Conservation (phyloP, 768 basidiomycete genomes). For the Collybia sordida region DNA sequence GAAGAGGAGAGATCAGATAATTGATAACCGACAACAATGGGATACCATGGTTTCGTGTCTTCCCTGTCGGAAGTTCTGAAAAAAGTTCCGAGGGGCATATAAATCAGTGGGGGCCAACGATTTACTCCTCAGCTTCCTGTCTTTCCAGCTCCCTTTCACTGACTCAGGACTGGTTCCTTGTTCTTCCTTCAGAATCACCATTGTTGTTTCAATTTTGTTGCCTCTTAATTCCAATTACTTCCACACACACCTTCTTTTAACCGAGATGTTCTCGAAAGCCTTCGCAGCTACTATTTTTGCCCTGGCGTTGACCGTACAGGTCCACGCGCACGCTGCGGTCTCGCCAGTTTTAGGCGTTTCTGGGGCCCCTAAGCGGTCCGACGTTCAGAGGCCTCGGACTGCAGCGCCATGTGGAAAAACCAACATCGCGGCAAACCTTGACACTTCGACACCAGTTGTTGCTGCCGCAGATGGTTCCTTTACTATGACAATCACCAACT, state of each 20-base stretch:
- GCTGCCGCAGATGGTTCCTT: conserved; percentile 42
- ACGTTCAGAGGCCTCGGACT: conserved; percentile 24
- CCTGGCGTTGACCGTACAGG: conserved; percentile 12
- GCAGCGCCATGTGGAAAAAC: conserved; percentile 40
- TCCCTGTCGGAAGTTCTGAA: neutral
- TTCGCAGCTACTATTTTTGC: conserved; percentile 5
- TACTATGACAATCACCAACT: conserved; percentile 39
- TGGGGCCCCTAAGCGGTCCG: conserved; percentile 25
- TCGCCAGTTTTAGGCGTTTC: conserved; percentile 40
- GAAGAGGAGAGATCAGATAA: neutral
- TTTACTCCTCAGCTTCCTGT: neutral
- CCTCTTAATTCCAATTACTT: neutral
- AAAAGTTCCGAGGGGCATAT: neutral
- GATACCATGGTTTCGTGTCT: conserved; percentile 10
- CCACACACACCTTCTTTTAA: neutral
- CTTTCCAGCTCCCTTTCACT: conserved; percentile 3
- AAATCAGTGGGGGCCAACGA: neutral
- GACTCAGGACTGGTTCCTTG: conserved; percentile 16
- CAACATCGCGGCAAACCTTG: conserved; percentile 38
- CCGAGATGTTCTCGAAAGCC: conserved; percentile 15
- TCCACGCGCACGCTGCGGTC: conserved; percentile 28
- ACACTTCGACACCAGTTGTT: conserved; percentile 34
- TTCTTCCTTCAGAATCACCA: conserved; percentile 9
- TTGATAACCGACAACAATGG: neutral
- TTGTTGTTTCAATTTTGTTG: conserved; percentile 3